These are phyloP conservation scores for Phytophthora tubulina DNA, from an alignment of 352 stramenopile species.

Conservation along the genomic window DNA sequence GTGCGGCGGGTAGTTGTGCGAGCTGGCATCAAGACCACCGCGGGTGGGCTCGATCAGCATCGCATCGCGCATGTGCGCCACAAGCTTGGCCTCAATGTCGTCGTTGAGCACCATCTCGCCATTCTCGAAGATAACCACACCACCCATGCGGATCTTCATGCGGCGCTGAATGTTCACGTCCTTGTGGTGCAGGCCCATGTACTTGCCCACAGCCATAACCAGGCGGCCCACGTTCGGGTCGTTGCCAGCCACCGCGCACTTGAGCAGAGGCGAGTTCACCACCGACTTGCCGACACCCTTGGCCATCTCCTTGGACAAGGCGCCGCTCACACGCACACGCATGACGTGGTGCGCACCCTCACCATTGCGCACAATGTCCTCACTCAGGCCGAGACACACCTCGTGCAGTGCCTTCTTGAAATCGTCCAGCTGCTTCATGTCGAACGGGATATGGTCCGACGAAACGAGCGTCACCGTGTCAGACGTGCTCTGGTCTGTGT, in stretches of 20 bases:
- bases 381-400: constrained; percentile 94
- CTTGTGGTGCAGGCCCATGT: constrained; percentile 95
- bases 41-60: constrained; percentile 89
- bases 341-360: constrained; percentile 99
- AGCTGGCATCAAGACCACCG: constrained; percentile 80
- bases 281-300: constrained; percentile 93
- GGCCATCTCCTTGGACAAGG: constrained; percentile 78
- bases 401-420: constrained; percentile 94
- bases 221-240: constrained; percentile 98
- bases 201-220: constrained; percentile 96
- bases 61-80: constrained; percentile 94
- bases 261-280: constrained; percentile 97
- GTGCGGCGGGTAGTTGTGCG: constrained; percentile 94
- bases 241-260: constrained; percentile 98
- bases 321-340: constrained; percentile 91
- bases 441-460: constrained; percentile 93
- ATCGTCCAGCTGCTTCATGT: constrained; percentile 75
- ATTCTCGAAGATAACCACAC: constrained; percentile 95
- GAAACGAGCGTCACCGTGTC: constrained; percentile 97
- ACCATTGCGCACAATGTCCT: constrained; percentile 99
- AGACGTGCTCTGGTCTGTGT: constrained; percentile 98
- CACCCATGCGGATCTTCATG: constrained; percentile 91
- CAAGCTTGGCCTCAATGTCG: constrained; percentile 94
- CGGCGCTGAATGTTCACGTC: constrained; percentile 79
- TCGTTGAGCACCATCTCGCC: constrained; percentile 94